Percentiles rank a stretch among this genome's conserved stretches.
Evolutionary conservation across 768 basidiomycete genomes (phyloP).

Genomic region (Lentinula sp.): DNA sequence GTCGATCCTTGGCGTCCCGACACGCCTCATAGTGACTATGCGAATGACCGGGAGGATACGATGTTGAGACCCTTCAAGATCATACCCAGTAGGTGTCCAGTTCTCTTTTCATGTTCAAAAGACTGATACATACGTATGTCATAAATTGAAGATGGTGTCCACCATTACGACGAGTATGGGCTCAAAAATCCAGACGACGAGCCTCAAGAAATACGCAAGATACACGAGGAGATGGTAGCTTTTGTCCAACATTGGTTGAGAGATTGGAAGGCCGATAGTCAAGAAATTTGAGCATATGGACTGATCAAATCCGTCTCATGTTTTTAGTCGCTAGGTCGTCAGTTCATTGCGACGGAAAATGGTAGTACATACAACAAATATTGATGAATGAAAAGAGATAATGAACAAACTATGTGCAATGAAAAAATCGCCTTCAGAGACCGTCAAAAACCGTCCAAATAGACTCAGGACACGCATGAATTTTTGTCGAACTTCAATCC

Average conservation of each 20-base stretch:
- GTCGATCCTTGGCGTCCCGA: conserved; percentile 90
- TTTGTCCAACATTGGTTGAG: conserved; percentile 77
- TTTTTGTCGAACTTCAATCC: neutral
- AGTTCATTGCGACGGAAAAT: neutral
- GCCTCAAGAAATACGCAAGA: conserved; percentile 70
- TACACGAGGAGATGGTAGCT: conserved; percentile 73
- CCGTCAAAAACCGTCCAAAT: neutral
- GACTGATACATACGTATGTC: neutral
- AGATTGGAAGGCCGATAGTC: conserved; percentile 21
- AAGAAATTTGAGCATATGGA: neutral
- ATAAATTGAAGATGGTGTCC: conserved; percentile 50
- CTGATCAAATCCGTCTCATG: too few relatives aligned
- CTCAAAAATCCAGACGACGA: conserved; percentile 53
- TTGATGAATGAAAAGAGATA: neutral
- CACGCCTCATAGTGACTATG: conserved; percentile 76
- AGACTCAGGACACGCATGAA: neutral
- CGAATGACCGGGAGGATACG: conserved; percentile 64
- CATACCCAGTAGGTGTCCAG: conserved; percentile 60
- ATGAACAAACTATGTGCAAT: neutral
- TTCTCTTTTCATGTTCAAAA: neutral
- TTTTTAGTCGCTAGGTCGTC: too few relatives aligned
- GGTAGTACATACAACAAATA: conserved; percentile 3
- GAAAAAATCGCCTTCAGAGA: neutral
- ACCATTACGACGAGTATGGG: conserved; percentile 78
- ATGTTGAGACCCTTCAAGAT: conserved; percentile 76